Evolutionary conservation across 495 filamentous ascomycete genomes (phyloP).

Genomic region (Aspergillus bertholletiae): DNA sequence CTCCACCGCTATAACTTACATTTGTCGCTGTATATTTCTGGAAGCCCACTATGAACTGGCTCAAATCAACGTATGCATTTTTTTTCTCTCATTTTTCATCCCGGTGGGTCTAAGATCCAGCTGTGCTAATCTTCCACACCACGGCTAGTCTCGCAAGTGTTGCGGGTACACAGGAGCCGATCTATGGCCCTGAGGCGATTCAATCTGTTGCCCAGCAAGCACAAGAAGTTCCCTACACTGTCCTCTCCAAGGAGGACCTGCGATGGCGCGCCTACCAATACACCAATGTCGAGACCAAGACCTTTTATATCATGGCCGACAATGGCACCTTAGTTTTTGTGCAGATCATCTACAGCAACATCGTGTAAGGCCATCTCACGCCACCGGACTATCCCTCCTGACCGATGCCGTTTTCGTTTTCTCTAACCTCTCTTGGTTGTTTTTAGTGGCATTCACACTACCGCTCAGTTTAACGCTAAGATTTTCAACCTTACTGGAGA

Average conservation of each 20-base stretch:
- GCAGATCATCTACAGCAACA: conserved; percentile 97
- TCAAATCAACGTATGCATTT: conserved; percentile 61
- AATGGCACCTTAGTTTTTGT: conserved; percentile 70
- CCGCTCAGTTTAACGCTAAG: conserved; percentile 87
- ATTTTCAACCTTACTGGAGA: conserved; percentile 75
- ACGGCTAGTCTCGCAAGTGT: conserved; percentile 75
- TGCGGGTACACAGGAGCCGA: conserved; percentile 91
- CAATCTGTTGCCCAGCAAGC: conserved; percentile 79
- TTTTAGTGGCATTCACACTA: conserved; percentile 81
- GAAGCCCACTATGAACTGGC: conserved; percentile 60
- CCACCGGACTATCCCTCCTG: background rate
- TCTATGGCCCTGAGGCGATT: conserved; percentile 90
- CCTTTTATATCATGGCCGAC: conserved; percentile 85
- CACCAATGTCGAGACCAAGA: conserved; percentile 94
- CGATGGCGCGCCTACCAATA: conserved; percentile 78
- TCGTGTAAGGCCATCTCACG: conserved; percentile 62
- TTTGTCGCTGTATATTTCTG: conserved; percentile 3
- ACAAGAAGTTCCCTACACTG: conserved; percentile 73
- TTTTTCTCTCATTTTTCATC: background rate
- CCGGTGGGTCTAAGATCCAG: background rate
- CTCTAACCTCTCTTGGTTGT: conserved; percentile 3
- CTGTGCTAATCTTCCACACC: conserved; percentile 20
- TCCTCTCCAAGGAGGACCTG: conserved; percentile 70
- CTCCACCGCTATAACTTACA: background rate
- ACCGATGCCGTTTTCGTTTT: background rate